phyloP scores from a whole-genome alignment of 169 alveolate species.

The Cryptosporidium parvum region DNA sequence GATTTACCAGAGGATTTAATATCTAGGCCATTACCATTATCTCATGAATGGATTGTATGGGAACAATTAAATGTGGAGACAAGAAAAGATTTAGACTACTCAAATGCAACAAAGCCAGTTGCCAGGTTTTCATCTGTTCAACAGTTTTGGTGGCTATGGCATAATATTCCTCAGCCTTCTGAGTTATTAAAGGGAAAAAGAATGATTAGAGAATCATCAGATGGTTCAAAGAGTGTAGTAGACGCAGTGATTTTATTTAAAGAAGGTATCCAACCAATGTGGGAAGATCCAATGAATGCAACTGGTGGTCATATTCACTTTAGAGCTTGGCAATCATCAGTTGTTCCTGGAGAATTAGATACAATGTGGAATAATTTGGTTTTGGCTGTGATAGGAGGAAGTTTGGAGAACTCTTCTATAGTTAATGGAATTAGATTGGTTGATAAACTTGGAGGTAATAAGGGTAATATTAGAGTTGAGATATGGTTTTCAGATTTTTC shows the following conservation, averaged over 20 bases:
- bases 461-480: constrained; percentile 79
- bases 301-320: constrained; percentile 88
- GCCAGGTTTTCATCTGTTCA: constrained; percentile 86
- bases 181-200: constrained; percentile 80
- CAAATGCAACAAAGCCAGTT: constrained; percentile 86
- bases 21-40: constrained; percentile 80
- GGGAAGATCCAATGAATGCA: constrained; percentile 88
- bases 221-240: constrained; percentile 69
- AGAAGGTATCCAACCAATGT: constrained; percentile 88
- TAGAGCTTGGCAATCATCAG: constrained; percentile 84
- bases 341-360: constrained; percentile 81
- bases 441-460: constrained; percentile 77
- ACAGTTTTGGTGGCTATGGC: constrained; percentile 87
- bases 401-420: constrained; percentile 80
- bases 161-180: constrained; percentile 85
- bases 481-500: constrained; percentile 80
- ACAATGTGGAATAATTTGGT: constrained; percentile 88
- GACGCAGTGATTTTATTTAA: constrained; percentile 76
- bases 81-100: constrained; percentile 82
- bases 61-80: constrained; percentile 84
- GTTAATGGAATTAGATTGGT: constrained; percentile 87
- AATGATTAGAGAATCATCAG: constrained; percentile 64
- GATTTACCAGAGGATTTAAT: constrained; percentile 34
- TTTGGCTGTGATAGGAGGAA: constrained; percentile 85
- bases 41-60: constrained; percentile 89